Evolutionary conservation across 345 rosid genomes (phyloP).

Genomic region (Chamaenerion angustifolium): DNA sequence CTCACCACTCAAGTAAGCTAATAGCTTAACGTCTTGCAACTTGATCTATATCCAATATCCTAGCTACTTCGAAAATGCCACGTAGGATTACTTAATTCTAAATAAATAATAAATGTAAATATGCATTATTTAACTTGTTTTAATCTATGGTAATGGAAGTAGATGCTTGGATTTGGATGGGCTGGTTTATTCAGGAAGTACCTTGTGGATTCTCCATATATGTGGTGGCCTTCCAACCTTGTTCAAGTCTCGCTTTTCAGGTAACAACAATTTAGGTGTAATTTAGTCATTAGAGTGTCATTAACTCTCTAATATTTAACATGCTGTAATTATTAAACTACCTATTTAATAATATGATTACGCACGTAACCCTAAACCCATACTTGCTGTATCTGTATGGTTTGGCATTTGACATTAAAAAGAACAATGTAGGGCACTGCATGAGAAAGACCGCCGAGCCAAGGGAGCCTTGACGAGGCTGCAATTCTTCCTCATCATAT

Average conservation of each 20-base stretch:
- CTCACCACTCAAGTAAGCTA: slow-evolving; percentile 33
- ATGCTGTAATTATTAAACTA: no score
- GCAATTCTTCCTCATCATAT: slow-evolving; percentile 55
- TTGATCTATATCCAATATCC: not conserved
- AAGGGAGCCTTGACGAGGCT: slow-evolving; percentile 50
- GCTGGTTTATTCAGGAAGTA: slow-evolving; percentile 94
- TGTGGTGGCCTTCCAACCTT: slow-evolving; percentile 99
- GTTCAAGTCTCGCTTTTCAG: slow-evolving; percentile 95
- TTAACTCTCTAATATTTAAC: no score
- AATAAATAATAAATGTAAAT: no score
- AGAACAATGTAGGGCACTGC: slow-evolving; percentile 54
- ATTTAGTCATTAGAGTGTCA: no score
- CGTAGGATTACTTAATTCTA: no score
- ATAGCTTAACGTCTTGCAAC: no score
- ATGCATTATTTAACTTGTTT: no score
- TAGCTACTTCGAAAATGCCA: no score
- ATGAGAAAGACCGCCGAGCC: slow-evolving; percentile 53
- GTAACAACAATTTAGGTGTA: slow-evolving; percentile 10
- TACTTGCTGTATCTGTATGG: no score
- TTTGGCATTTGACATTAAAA: no score
- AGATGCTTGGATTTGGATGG: slow-evolving; percentile 96
- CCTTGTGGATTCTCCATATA: slow-evolving; percentile 84
- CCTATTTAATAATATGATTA: no score
- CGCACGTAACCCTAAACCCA: no score
- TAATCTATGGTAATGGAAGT: not conserved